phyloP scores from a whole-genome alignment of 805 yeast genomes.

The Sungouiozyma intestinalis region DNA sequence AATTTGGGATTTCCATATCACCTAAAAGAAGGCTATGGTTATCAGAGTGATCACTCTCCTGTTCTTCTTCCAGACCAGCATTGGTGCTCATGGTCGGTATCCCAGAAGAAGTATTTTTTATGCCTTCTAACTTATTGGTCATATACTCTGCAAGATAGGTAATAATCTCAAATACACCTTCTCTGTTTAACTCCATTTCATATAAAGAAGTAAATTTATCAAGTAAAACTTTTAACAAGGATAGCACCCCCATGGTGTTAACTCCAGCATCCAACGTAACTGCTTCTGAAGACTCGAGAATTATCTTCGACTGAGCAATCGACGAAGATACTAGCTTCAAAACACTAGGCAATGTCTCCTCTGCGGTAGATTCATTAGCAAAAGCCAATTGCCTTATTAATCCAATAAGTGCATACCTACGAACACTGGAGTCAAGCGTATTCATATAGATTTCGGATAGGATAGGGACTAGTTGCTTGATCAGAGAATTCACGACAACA shows the following conservation, averaged over 20 bases:
- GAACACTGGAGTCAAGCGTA: conserved; percentile 55
- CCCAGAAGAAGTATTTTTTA: background rate
- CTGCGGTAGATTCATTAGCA: conserved; percentile 25
- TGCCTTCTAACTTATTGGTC: background rate
- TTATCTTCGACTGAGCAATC: conserved; percentile 41
- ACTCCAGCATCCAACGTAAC: conserved; percentile 28
- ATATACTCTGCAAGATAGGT: conserved; percentile 4
- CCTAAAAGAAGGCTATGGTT: conserved; percentile 21
- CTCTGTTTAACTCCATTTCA: conserved; percentile 47
- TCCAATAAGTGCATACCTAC: conserved; percentile 46
- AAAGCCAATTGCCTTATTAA: conserved; percentile 42
- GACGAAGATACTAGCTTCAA: conserved; percentile 48
- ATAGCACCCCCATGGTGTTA: conserved; percentile 42
- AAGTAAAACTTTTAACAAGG: conserved; percentile 37
- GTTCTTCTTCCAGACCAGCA: conserved; percentile 14
- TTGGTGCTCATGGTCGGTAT: background rate
- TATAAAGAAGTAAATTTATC: conserved; percentile 36
- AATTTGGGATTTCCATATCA: conserved; percentile 27
- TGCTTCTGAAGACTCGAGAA: conserved; percentile 14
- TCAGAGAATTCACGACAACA: conserved; percentile 28
- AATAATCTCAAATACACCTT: conserved; percentile 38
- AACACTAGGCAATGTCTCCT: conserved; percentile 29
- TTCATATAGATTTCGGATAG: conserved; percentile 59
- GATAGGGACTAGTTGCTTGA: conserved; percentile 39
- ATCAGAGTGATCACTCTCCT: conserved; percentile 17